Evolutionary conservation across 805 yeast genomes (phyloP), one percentile per base, ranked within the genome.

Genomic region (Tetrapisispora fleetii): DNA sequence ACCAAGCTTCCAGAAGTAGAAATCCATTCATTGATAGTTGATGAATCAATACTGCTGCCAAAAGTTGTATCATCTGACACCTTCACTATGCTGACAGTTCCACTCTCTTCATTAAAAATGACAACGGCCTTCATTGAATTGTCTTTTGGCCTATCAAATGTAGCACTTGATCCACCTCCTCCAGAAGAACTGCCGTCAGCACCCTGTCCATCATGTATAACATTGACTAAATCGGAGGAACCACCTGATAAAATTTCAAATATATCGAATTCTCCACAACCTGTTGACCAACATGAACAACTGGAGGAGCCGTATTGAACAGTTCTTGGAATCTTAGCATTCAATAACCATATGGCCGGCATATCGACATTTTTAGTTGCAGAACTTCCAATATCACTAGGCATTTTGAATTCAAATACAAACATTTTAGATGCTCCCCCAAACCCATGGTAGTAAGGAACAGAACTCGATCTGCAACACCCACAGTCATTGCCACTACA

Each of bases 311-410:
- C 97, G 71, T 93, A 93, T 73, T 93, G 98, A 61, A 82, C 71
- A 56, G 97, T 90, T 77, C 99, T 87, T 71, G 99, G 96, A 63
- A 90, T 82, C 75, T 86, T 85, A 54, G 96, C 96, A 68, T 90
- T 90, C 66, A 90, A 79, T 67, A 90, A 73, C 98, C 98, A 90
- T 59, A 90, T 78, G 52, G 99, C 98, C 55, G 99, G 99, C 98
- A 93, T 91, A 69, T 93, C 97, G 59, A 76, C 75, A 75, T 90
- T 89, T 49, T 63, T 59, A 16, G 53, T 56, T 37, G 75, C 65
- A 27, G 46, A 35, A 52, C 76, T 71, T 36, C 75, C 63, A 45
- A 73, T 67, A 57, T 78, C 89, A 50, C 77, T 63, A 54, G 99
- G 99, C 99, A 93, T 93, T 65, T 75, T 73, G 71, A 93, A 93